Percentiles rank a stretch among this genome's conserved stretches.
Evolutionary conservation across 225 moss, liverwort and hornwort species (phyloP).

Genomic region (Marchantia polymorpha): DNA sequence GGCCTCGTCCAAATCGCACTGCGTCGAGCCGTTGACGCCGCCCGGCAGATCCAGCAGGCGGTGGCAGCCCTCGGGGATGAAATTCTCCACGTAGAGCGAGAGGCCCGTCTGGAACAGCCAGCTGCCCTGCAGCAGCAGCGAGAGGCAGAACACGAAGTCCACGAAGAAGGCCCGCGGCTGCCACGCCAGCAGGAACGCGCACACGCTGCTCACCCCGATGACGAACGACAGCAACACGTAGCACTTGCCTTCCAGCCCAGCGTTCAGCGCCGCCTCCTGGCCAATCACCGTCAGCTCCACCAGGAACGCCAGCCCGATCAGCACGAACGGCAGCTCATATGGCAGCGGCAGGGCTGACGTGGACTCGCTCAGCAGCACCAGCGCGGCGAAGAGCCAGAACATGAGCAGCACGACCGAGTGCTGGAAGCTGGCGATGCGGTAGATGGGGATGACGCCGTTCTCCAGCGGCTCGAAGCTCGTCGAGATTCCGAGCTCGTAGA

Average conservation of each 20-base stretch:
- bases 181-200: constrained; percentile 74
- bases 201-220: constrained; percentile 54
- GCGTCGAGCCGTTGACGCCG: constrained; percentile 83
- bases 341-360: constrained; percentile 69
- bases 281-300: constrained; percentile 75
- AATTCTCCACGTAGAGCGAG: constrained; percentile 70
- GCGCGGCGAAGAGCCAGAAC: constrained; percentile 80
- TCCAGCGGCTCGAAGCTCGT: constrained; percentile 70
- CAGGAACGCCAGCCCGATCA: constrained; percentile 69
- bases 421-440: constrained; percentile 84
- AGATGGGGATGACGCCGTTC: constrained; percentile 64
- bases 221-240: constrained; percentile 67
- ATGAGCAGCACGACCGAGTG: constrained; percentile 73
- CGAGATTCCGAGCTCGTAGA: constrained; percentile 86
- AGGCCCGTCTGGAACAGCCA: constrained; percentile 82
- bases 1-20: constrained; percentile 68
- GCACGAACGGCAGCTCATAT: constrained; percentile 65
- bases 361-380: constrained; percentile 74
- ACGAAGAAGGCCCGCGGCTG: constrained; percentile 72
- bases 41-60: constrained; percentile 71
- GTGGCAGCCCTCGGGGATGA: constrained; percentile 84
- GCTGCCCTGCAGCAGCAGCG: constrained; percentile 74
- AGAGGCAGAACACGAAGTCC: constrained; percentile 72
- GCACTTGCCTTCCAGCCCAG: constrained; percentile 81
- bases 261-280: constrained; percentile 66